A percentile compares a stretch with the other conserved stretches of the same genome.
These are phyloP conservation scores for Pisolithus thermaeus DNA, from an alignment of 1,284 basidiomycete genomes.

Conservation along the genomic window DNA sequence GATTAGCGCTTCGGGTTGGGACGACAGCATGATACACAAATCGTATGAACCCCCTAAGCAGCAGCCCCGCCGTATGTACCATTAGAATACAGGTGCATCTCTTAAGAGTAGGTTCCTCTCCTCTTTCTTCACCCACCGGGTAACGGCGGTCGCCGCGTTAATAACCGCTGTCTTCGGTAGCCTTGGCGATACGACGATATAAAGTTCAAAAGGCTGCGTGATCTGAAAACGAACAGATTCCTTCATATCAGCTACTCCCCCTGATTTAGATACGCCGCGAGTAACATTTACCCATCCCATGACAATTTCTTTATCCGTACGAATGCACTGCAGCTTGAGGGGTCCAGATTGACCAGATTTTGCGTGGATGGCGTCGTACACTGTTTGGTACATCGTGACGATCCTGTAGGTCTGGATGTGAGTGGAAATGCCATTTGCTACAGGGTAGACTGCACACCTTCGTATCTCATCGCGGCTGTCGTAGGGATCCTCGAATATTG, in stretches of 20 bases:
- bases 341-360: conserved; percentile 73
- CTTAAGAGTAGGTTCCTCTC: conserved; percentile 78
- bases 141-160: conserved; percentile 82
- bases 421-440: not conserved
- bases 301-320: conserved; percentile 80
- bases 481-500: conserved; percentile 81
- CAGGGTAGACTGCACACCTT: conserved; percentile 36
- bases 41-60: no score
- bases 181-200: conserved; percentile 76
- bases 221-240: conserved; percentile 47
- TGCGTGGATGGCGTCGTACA: conserved; percentile 83
- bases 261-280: conserved; percentile 4
- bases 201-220: conserved; percentile 89
- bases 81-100: conserved; percentile 83
- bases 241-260: not conserved
- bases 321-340: conserved; percentile 79
- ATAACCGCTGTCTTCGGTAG: conserved; percentile 84
- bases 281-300: conserved; percentile 74
- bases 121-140: conserved; percentile 86
- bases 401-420: conserved; percentile 41
- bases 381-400: conserved; percentile 76
- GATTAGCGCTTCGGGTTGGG: not conserved
- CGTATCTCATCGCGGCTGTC: conserved; percentile 50
- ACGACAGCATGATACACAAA: not conserved
- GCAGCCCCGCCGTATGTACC: no score